phyloP scores from a whole-genome alignment of 176 grass and related monocot genomes.

The Bromus sterilis region DNA sequence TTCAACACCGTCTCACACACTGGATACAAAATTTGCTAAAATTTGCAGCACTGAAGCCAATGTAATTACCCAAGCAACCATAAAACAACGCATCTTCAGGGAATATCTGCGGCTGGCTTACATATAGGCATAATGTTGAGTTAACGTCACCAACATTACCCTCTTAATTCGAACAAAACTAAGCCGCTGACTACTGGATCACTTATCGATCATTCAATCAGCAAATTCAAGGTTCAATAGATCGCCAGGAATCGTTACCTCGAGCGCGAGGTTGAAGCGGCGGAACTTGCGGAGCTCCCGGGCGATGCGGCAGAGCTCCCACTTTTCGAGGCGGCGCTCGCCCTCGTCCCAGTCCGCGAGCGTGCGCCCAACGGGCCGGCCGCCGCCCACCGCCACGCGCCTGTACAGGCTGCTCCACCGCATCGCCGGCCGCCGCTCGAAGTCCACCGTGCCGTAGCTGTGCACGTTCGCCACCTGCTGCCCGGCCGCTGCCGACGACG shows the following conservation, averaged over 20 bases:
- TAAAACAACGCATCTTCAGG: neutral
- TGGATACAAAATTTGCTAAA: neutral
- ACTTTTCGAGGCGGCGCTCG: constrained; percentile 67
- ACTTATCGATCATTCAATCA: no score
- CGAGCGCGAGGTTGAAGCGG: constrained; percentile 57
- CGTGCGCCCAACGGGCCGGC: constrained; percentile 16
- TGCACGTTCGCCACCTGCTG: constrained; percentile 55
- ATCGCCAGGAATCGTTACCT: constrained; percentile 14
- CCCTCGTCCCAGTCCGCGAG: constrained; percentile 62
- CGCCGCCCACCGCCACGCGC: constrained; percentile 42
- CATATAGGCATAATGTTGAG: neutral
- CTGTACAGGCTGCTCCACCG: constrained; percentile 72
- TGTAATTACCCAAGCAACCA: neutral
- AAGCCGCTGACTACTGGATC: no score
- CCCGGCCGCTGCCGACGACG: constrained; percentile 12
- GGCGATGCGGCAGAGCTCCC: constrained; percentile 67
- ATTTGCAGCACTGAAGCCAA: neutral
- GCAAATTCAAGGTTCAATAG: neutral
- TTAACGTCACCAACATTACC: neutral
- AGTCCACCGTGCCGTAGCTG: constrained; percentile 68
- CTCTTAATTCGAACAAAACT: neutral
- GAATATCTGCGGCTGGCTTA: neutral
- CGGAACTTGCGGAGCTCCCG: constrained; percentile 85
- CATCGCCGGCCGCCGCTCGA: constrained; percentile 43
- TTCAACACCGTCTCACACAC: neutral